These are phyloP conservation scores for Daldinia decipiens DNA, from an alignment of 495 filamentous ascomycete species.

Conservation along the genomic window DNA sequence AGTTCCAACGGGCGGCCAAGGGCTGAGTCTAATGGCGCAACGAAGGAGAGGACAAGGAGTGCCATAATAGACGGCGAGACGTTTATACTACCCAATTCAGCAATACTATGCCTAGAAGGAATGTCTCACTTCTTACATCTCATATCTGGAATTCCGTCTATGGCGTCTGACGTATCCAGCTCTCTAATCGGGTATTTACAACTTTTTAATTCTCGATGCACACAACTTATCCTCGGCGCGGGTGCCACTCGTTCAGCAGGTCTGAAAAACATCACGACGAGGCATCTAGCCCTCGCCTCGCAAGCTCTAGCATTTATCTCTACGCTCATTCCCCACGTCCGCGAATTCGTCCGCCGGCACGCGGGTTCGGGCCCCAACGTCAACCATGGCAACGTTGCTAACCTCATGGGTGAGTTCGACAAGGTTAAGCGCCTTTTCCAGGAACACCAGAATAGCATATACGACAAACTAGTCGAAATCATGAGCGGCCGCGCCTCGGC, in stretches of 20 bases:
- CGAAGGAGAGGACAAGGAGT: constrained; percentile 73
- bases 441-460: constrained; percentile 92
- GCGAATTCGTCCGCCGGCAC: constrained; percentile 89
- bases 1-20: constrained; percentile 46
- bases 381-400: constrained; percentile 56
- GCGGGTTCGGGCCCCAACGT: constrained; percentile 65
- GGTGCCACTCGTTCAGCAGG: constrained; percentile 92
- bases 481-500: constrained; percentile 82
- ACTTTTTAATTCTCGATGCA: constrained; percentile 92
- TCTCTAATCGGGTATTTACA: constrained; percentile 73
- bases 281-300: constrained; percentile 91
- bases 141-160: constrained; percentile 82
- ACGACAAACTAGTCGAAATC: constrained; percentile 95
- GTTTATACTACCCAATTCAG: constrained; percentile 87
- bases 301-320: constrained; percentile 91
- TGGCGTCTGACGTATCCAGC: constrained; percentile 83
- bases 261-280: constrained; percentile 94
- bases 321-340: constrained; percentile 85
- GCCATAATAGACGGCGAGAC: constrained; percentile 86
- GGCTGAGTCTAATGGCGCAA: constrained; percentile 60
- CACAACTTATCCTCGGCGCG: constrained; percentile 92
- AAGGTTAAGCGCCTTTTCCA: constrained; percentile 88
- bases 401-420: constrained; percentile 87
- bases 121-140: constrained; percentile 85
- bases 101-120: constrained; percentile 78